Base-by-base conservation (phyloP, 345 rosid species). In the Bruguiera parviflora region DNA sequence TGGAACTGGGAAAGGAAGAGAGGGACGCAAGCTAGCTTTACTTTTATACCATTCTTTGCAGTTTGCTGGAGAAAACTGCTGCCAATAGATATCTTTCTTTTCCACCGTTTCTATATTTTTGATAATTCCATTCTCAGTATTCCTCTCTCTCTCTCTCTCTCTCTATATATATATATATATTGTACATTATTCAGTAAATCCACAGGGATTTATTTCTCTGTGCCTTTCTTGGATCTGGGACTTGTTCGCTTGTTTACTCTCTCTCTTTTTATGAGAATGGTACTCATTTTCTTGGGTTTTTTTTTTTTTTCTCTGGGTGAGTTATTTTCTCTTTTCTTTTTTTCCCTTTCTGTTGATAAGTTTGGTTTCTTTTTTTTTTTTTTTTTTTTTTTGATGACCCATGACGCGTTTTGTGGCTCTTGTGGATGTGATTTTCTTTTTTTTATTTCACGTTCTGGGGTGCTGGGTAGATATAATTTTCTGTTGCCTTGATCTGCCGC, bases 191-290 rank as follows among this genome's bases (percentile, higher is more conserved):
- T 19, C 1, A 22, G 7, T 20, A 19, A 25, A 24, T 57, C 9
- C 9, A 35, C 71, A 25, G 43, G 57, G 56, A 43, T 25, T 68
- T 53, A 57, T 68, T 43, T 58, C 46, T 32, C 6, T 32, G 13
- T 57, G 32, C 31, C 31, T 60, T n/a, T 47, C 18, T 72, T 22
- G 61, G 75, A 72, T 72, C 66, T 59, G 66, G 31, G 28, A 11
- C 58, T 37, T 58, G 24, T 51, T 49, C 66, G 56, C 27, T 59
- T 51, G 32, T 8, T 5, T 53, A n/a, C 35, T 13, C 39, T 52
- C 27, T n/a, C n/a, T 62, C 28, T 39, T 0, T 13, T 58, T 27
- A 19, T 49, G 58, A 53, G 32, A 37, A n/a, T 46, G 21, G 32
- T 39, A 39, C 16, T 39, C 47, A 10, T 39, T 10, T 31, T 13